Conservation (phyloP, 257 asterid genomes). For the Solanum raphanifolium region DNA sequence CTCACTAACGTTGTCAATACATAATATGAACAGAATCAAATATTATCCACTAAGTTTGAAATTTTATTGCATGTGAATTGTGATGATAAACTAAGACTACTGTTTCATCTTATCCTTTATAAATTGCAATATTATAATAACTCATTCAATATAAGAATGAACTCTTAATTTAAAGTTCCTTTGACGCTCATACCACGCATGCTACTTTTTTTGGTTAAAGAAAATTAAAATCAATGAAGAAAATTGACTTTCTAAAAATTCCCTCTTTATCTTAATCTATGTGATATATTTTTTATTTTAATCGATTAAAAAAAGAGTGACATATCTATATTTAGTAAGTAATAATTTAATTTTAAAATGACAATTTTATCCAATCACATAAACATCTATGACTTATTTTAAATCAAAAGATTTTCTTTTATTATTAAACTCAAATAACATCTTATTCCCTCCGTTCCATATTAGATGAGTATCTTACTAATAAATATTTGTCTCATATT, state of each 20-base stretch:
- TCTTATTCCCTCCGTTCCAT: neutral
- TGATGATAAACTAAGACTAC: neutral
- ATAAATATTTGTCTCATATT: neutral
- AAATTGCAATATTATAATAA: neutral
- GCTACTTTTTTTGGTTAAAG: no score
- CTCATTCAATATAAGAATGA: neutral
- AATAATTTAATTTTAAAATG: no score
- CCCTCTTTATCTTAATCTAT: no score
- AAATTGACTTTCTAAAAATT: no score
- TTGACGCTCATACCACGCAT: neutral
- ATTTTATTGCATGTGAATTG: neutral
- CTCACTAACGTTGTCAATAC: neutral
- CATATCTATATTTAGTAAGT: no score
- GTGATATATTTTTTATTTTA: no score
- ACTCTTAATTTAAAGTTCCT: neutral
- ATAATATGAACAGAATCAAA: neutral
- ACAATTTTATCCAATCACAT: no score
- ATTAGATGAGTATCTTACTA: no score
- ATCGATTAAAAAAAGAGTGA: no score
- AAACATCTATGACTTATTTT: neutral
- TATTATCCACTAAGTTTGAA: neutral
- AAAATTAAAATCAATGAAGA: no score
- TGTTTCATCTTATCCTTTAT: neutral
- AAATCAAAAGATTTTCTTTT: no score
- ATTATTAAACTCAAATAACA: neutral